A percentile compares a stretch with the other conserved stretches of the same genome.
These are phyloP conservation scores for Ophiognomonia clavigignenti-juglandacearum DNA, from an alignment of 2,329 filamentous ascomycete genomes.

Conservation along the genomic window DNA sequence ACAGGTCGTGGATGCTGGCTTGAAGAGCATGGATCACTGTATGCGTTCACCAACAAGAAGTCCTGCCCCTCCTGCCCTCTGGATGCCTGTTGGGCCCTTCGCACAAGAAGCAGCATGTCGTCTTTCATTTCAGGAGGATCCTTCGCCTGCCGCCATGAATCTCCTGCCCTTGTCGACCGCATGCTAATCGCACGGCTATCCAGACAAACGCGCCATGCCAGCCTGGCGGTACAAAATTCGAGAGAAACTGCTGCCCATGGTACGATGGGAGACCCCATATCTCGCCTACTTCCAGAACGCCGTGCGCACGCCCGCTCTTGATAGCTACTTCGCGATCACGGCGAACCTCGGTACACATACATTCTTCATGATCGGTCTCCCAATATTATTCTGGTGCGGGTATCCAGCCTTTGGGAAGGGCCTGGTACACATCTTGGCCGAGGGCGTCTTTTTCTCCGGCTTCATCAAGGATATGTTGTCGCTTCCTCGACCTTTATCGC, in stretches of 20 bases:
- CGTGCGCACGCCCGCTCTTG: conserved; percentile 76
- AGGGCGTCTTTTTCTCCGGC: conserved; percentile 81
- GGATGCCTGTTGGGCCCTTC: neutral
- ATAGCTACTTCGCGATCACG: conserved; percentile 94
- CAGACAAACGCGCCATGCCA: conserved; percentile 80
- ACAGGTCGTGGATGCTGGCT: conserved; percentile 61
- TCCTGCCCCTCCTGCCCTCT: neutral
- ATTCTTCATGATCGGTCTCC: conserved; percentile 95
- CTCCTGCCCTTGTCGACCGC: neutral
- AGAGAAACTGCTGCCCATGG: conserved; percentile 75
- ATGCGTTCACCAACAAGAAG: conserved; percentile 24
- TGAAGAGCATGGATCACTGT: conserved; percentile 78
- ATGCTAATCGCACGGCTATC: conserved; percentile 13
- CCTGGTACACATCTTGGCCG: conserved; percentile 70
- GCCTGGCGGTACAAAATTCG: conserved; percentile 84
- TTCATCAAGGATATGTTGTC: conserved; percentile 94
- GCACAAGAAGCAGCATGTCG: neutral
- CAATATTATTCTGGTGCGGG: conserved; percentile 95
- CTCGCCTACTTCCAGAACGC: conserved; percentile 80
- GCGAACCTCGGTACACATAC: conserved; percentile 97
- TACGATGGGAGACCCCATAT: conserved; percentile 93
- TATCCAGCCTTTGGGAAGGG: conserved; percentile 80
- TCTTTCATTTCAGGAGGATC: neutral
- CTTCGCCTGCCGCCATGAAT: neutral
- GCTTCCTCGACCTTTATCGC: conserved; percentile 84